phyloP scores from a whole-genome alignment of 352 stramenopile genomes.

The Phytophthora tubulina region DNA sequence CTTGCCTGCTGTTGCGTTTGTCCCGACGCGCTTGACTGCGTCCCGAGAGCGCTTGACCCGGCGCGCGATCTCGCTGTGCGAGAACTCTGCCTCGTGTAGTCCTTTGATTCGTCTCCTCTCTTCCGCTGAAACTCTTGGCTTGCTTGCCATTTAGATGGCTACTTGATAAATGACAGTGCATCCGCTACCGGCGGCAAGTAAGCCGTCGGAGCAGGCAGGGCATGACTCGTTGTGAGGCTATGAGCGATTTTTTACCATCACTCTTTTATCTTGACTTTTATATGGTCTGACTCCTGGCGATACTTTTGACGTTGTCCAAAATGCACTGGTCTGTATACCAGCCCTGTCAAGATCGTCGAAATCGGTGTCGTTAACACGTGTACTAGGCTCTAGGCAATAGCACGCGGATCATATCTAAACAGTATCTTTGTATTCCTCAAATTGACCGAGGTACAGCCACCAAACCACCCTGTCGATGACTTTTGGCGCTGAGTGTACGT shows the following conservation, averaged over 20 bases:
- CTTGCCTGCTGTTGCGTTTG: neutral
- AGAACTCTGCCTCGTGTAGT: neutral
- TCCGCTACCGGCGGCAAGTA: too few species aligned
- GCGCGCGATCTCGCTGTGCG: neutral
- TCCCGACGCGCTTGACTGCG: neutral
- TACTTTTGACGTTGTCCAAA: conserved; percentile 3
- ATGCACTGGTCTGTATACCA: neutral
- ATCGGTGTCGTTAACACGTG: neutral
- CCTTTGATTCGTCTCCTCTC: neutral
- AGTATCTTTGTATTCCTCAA: neutral
- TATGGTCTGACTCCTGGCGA: neutral
- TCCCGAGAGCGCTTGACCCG: neutral
- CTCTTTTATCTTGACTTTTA: conserved; percentile 1
- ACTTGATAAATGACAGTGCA: neutral
- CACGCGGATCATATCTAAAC: neutral
- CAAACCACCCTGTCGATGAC: too few species aligned
- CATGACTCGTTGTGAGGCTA: neutral
- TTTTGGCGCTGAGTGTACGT: too few species aligned
- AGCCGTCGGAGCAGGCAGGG: too few species aligned
- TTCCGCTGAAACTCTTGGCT: neutral
- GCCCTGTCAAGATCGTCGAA: neutral
- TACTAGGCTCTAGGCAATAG: neutral
- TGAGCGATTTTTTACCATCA: neutral
- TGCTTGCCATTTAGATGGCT: neutral
- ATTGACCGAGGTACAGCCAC: too few species aligned